Conservation (phyloP, 306 rosid genomes). For the Medicago lupulina region DNA sequence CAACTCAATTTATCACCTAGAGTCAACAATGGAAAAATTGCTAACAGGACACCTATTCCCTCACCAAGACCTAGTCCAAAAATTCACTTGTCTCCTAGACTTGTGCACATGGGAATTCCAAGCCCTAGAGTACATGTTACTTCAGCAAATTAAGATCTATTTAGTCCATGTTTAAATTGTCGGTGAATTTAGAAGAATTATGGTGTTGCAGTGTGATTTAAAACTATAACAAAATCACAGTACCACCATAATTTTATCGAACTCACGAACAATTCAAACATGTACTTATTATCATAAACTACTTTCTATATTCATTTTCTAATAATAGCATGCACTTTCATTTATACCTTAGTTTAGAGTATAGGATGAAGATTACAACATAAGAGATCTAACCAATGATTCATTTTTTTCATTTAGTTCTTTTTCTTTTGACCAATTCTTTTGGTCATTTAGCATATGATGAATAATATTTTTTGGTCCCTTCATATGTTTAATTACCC, state of each 20-base stretch:
- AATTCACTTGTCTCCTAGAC: slow-evolving; percentile 69
- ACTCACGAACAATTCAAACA: neutral
- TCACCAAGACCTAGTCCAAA: slow-evolving; percentile 81
- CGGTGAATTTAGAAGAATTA: neutral
- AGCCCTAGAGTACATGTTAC: slow-evolving; percentile 54
- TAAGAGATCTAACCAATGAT: slow-evolving; percentile 40
- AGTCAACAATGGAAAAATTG: slow-evolving; percentile 41
- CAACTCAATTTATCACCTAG: slow-evolving; percentile 74
- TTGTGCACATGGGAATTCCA: slow-evolving; percentile 61
- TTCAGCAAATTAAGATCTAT: neutral
- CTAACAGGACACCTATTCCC: slow-evolving; percentile 58
- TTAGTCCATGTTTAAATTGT: neutral
- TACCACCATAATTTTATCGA: too few relatives aligned
- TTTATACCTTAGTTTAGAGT: slow-evolving; percentile 18
- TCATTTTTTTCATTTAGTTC: slow-evolving; percentile 31
- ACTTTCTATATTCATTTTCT: neutral
- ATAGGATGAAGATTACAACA: slow-evolving; percentile 25
- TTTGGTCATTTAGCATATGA: slow-evolving; percentile 36
- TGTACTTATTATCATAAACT: neutral
- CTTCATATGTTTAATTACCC: slow-evolving; percentile 34
- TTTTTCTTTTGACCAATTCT: slow-evolving; percentile 36
- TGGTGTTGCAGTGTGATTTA: neutral
- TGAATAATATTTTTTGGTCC: slow-evolving; percentile 6
- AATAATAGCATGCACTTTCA: neutral
- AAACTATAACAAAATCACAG: neutral